These are phyloP conservation scores for Neurospora sp. DNA, from an alignment of 2,329 filamentous ascomycete species.

Conservation along the genomic window DNA sequence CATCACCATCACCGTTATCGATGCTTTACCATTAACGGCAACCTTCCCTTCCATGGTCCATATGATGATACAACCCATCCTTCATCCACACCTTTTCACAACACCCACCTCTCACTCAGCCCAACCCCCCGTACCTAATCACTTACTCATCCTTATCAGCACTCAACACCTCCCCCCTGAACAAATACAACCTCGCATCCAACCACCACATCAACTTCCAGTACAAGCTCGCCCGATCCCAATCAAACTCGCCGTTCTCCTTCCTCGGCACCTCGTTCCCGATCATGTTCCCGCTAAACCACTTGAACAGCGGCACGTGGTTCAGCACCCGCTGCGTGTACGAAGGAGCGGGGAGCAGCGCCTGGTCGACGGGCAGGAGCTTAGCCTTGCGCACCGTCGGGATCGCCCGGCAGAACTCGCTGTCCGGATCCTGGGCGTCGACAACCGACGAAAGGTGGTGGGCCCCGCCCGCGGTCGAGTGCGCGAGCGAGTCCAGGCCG, in stretches of 20 bases:
- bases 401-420: slow-evolving; percentile 49
- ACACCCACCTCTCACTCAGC: background rate
- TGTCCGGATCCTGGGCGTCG: slow-evolving; percentile 23
- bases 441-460: slow-evolving; percentile 7
- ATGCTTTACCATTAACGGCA: background rate
- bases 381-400: slow-evolving; percentile 55
- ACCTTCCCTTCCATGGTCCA: background rate
- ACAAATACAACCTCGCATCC: slow-evolving; percentile 47
- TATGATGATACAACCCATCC: background rate
- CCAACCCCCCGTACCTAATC: background rate
- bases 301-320: slow-evolving; percentile 59
- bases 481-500: background rate
- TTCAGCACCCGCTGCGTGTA: slow-evolving; percentile 52
- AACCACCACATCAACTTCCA: slow-evolving; percentile 58
- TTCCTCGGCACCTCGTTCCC: slow-evolving; percentile 64
- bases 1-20: background rate
- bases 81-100: background rate
- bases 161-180: slow-evolving; percentile 47
- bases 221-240: slow-evolving; percentile 54
- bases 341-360: slow-evolving; percentile 58
- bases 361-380: slow-evolving; percentile 59
- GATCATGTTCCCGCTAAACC: slow-evolving; percentile 64
- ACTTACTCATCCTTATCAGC: slow-evolving; percentile 47
- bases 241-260: slow-evolving; percentile 70
- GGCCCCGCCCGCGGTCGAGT: slow-evolving; percentile 6